phyloP scores from a whole-genome alignment of 805 yeast genomes.

The Starmera dryadoides region DNA sequence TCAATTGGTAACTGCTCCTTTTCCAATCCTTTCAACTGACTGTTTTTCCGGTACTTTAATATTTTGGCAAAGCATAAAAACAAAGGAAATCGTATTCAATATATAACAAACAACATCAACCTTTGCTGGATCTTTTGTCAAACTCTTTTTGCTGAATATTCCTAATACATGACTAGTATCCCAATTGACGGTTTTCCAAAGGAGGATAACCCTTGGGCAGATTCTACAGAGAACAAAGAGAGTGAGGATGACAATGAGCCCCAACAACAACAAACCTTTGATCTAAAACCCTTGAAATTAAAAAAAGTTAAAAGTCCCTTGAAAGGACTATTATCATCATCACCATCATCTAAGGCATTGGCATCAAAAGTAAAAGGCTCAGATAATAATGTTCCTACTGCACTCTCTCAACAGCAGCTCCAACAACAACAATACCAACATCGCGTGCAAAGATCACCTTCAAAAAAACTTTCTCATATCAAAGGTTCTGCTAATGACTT shows the following conservation, averaged over 20 bases:
- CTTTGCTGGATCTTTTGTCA: too few species aligned
- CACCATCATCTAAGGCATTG: not conserved
- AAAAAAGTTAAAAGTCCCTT: not conserved
- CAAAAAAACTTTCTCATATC: constrained; percentile 14
- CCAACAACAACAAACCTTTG: constrained; percentile 1
- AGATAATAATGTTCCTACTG: too few species aligned
- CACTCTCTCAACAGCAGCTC: not conserved
- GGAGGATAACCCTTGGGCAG: constrained; percentile 17
- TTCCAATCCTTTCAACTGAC: too few species aligned
- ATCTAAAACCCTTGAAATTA: not conserved
- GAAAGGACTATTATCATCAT: not conserved
- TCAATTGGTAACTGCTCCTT: too few species aligned
- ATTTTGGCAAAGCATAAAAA: too few species aligned
- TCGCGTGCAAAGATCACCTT: constrained; percentile 1
- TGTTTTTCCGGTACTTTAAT: too few species aligned
- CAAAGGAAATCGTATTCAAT: too few species aligned
- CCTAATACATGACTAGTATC: not conserved
- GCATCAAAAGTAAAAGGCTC: not conserved
- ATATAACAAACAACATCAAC: too few species aligned
- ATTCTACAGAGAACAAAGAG: not conserved
- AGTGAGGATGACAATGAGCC: not conserved
- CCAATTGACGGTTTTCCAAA: not conserved
- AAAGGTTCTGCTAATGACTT: constrained; percentile 21
- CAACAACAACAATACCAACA: not conserved
- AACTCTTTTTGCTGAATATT: too few species aligned